Base-by-base conservation (phyloP, 2,329 filamentous ascomycete species). In the Diaporthe eres region DNA sequence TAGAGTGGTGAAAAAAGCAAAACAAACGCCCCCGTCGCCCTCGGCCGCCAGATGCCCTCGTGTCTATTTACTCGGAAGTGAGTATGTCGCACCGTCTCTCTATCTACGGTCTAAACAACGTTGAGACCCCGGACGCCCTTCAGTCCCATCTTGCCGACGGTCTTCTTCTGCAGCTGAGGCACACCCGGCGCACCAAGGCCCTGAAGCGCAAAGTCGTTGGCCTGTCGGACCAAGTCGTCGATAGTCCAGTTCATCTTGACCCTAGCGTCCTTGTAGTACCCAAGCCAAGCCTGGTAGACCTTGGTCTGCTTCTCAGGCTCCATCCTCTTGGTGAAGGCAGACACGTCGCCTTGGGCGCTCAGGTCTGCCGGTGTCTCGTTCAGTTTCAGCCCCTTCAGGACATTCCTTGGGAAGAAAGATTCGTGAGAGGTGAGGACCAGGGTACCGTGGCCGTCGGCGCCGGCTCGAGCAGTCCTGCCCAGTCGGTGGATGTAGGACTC, bases 401-500 rank as follows among this genome's bases (percentile, higher is more conserved):
- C 87, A 79, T 84, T 88, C 51, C 84, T 83, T 0, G 87, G 83
- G 80, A 91, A 91, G 77, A 84, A 84, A 0, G 83, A 78, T 79
- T 94, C 92, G 3, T 84, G 81, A 3, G 88, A 82, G 44, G 88
- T 85, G 37, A 93, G 81, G 68, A 94, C 84, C 44, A 93, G 85
- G 81, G 92, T 90, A 51, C 91, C 92, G 65, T 91, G 88, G 60
- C 92, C 91, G 44, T 89, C 87, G 72, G 91, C 92, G 65, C 90
- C 89, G n/a, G 91, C 91, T 74, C 92, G 91, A 7, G 89, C 92
- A 3, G 92, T 94, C 63, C 92, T 91, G 72, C 92, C 92, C 17
- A 94, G 86, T 57, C 92, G 91, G 81, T 94, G 92, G 75, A 94
- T 90, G 84, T 94, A 94, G 65, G 90, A 89, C 81, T 93, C 90